Evolutionary conservation across 1,284 basidiomycete genomes (phyloP), one percentile per base, ranked within the genome.

Genomic region (Fomitopsis betulina): DNA sequence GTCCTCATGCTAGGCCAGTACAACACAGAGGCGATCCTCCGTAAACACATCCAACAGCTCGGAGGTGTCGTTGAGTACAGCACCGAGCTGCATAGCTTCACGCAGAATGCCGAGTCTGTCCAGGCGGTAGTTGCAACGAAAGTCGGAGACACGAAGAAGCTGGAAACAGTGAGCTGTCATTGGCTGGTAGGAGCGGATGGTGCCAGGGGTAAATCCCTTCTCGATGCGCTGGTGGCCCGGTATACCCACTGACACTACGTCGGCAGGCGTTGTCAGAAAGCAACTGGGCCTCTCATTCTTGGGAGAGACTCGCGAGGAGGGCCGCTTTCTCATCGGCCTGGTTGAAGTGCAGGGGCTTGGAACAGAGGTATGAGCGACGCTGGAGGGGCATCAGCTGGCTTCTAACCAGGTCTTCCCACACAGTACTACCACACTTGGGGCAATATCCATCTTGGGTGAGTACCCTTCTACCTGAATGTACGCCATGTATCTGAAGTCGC

Each of bases 101-200:
- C 63, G 32, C 70, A 74, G 53, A 38, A 61, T 27, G 54, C 47
- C 1, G 64, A 71, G n/a, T 40, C 30, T 9, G 69, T 73, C 27
- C 38, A 51, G 8, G 58, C 56, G 17, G 35, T 56, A 6, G 6
- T 64, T n/a, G 39, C 58, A 23, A 60, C 53, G 25, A 45, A 38
- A n/a, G 40, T 38, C 8, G 54, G 37, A 8, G 54, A 33, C n/a
- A 12, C 15, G 17, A 53, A 56, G 37, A 32, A 13, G 12, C 2
- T 17, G 13, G 57, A 62, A 27, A 59, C 42, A 60, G 55, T 67
- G 19, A 17, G 50, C 7, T 54, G 54, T 19, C 56, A 56, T 5
- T 73, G 59, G 35, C 40, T 76, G 5, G 60, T 75, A 9, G 74
- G 74, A 3, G 65, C 72, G 6, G 73, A 75, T 61, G 75, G 74